phyloP scores from a whole-genome alignment of 1,139 yeast species.

The Saccharomycopsis hybrid region DNA sequence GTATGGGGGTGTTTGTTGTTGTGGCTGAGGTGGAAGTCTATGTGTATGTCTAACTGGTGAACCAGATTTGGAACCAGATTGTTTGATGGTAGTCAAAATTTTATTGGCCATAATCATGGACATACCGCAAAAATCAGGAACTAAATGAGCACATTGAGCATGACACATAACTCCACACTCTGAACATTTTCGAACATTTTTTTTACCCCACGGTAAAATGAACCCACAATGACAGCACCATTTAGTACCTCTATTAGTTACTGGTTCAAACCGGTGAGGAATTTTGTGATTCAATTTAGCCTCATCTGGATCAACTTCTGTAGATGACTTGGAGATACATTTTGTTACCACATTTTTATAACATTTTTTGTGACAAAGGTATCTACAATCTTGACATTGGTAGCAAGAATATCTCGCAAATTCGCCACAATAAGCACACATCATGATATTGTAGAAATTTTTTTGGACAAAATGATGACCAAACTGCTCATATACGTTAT shows the following conservation, averaged over 20 bases:
- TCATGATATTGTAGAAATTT: conserved; percentile 92
- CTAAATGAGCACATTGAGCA: conserved; percentile 84
- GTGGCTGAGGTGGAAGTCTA: not conserved
- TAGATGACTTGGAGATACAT: conserved; percentile 84
- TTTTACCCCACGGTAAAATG: conserved; percentile 88
- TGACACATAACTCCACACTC: conserved; percentile 97
- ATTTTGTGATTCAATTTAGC: conserved; percentile 91
- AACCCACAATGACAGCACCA: conserved; percentile 99
- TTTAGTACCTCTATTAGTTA: conserved; percentile 88
- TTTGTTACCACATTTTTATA: conserved; percentile 91
- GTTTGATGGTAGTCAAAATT: conserved; percentile 68
- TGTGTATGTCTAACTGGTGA: conserved; percentile 8
- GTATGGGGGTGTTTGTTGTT: not conserved
- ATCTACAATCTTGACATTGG: conserved; percentile 94
- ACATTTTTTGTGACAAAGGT: conserved; percentile 91
- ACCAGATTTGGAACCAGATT: conserved; percentile 1
- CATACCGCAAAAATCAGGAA: conserved; percentile 98
- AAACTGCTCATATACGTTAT: conserved; percentile 90
- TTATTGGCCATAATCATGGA: conserved; percentile 95
- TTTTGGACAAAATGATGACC: conserved; percentile 97
- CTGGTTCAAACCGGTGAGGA: conserved; percentile 91
- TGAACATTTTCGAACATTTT: conserved; percentile 88
- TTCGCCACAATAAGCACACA: conserved; percentile 95
- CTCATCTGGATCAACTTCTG: conserved; percentile 78
- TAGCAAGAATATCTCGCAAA: conserved; percentile 88